Conservation (phyloP, 768 basidiomycete genomes). For the Auricularia sp. region DNA sequence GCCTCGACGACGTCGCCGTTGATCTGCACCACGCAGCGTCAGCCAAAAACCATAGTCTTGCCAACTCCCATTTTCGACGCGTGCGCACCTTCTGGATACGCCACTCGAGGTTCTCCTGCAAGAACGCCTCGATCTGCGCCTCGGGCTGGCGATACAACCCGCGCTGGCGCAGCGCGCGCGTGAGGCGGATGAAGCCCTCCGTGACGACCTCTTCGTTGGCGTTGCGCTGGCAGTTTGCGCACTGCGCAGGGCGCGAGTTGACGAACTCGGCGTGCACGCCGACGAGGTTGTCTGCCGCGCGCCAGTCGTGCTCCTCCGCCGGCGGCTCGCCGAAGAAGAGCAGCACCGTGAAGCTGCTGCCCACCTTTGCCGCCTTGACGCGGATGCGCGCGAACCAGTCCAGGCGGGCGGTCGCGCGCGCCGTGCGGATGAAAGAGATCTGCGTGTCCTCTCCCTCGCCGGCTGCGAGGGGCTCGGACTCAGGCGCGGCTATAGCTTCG, state of each 20-base stretch:
- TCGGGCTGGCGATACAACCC: conserved; percentile 22
- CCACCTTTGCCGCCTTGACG: conserved; percentile 35
- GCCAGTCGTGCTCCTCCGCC: conserved; percentile 30
- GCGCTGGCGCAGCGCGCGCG: conserved; percentile 23
- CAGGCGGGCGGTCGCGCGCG: not conserved
- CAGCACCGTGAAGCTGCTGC: conserved; percentile 33
- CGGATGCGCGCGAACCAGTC: conserved; percentile 38
- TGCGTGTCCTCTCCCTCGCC: not conserved
- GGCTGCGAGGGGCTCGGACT: not conserved
- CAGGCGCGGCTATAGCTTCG: not conserved
- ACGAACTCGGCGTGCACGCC: conserved; percentile 39
- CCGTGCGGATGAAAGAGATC: not conserved
- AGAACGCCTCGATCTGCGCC: conserved; percentile 30
- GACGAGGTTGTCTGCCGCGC: conserved; percentile 25
- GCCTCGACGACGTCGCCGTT: not conserved
- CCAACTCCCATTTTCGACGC: too few relatives aligned
- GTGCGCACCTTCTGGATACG: conserved; percentile 29
- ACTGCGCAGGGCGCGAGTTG: conserved; percentile 23
- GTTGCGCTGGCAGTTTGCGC: conserved; percentile 32
- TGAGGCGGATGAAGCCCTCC: conserved; percentile 39
- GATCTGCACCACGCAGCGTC: not conserved
- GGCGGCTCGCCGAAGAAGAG: conserved; percentile 39
- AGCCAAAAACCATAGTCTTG: not conserved
- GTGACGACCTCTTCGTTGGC: conserved; percentile 13
- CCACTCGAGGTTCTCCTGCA: conserved; percentile 32